phyloP scores from a whole-genome alignment of 225 moss, liverwort and hornwort species.

The Bryoerythrophyllum caledonicum region DNA sequence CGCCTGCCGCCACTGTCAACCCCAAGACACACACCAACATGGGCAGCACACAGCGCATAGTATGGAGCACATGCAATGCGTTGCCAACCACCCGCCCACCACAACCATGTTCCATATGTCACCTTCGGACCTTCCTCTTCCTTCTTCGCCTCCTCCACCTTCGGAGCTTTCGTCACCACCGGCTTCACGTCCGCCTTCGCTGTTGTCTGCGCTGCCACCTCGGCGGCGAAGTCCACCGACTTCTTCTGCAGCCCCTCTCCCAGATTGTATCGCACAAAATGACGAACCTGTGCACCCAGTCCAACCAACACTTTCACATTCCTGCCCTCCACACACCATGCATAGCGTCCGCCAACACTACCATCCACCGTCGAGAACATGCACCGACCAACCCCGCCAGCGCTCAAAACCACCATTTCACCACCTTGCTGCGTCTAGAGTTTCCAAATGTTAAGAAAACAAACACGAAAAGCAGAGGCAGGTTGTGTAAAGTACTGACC shows the following conservation, averaged over 20 bases:
- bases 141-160: no score
- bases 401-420: no score
- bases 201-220: conserved; percentile 64
- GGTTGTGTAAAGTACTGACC: no score
- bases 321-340: background rate
- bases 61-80: no score
- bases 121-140: no score
- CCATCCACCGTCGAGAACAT: background rate
- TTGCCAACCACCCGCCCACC: no score
- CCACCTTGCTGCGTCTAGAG: no score
- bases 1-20: background rate
- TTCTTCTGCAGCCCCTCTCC: conserved; percentile 79
- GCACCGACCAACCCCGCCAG: no score
- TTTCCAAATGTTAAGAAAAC: no score
- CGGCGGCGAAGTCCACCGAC: no score
- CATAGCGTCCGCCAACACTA: background rate
- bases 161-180: conserved; percentile 20
- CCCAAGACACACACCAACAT: background rate
- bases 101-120: no score
- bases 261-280: conserved; percentile 82
- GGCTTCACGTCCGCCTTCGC: conserved; percentile 50
- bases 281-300: conserved; percentile 54
- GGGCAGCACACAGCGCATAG: background rate
- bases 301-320: background rate
- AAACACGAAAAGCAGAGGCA: no score